Conservation (phyloP, 1,284 basidiomycete genomes). For the Apiotrichum laibachii region DNA sequence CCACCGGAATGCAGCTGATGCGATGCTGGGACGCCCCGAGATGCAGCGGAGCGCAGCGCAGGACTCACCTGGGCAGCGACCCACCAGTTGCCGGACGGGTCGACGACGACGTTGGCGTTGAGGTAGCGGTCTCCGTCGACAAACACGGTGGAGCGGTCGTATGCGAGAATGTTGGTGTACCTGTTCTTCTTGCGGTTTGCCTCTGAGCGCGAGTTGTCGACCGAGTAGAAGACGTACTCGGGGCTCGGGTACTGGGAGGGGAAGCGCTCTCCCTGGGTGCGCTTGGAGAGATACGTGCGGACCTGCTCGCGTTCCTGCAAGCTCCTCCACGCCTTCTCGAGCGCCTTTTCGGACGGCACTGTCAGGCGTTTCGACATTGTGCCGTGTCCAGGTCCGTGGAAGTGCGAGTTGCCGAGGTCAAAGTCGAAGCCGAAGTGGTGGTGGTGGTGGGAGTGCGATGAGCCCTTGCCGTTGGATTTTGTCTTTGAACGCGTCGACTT, state of each 20-base stretch:
- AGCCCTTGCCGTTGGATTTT: too few species aligned
- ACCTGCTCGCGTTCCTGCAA: conserved; percentile 11
- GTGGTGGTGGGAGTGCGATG: too few species aligned
- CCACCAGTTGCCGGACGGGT: conserved; percentile 36
- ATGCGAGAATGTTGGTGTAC: conserved; percentile 44
- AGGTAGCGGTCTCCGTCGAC: conserved; percentile 30
- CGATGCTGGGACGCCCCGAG: too few species aligned
- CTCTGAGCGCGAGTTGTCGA: conserved; percentile 20
- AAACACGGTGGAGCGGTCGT: conserved; percentile 42
- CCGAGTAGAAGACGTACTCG: conserved; percentile 30
- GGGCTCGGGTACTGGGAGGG: conserved; percentile 6
- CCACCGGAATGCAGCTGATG: too few species aligned
- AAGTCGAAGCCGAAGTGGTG: too few species aligned
- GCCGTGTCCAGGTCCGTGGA: too few species aligned
- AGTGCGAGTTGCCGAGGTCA: too few species aligned
- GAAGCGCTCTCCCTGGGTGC: background rate
- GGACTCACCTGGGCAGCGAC: conserved; percentile 44
- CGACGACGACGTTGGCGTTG: conserved; percentile 44
- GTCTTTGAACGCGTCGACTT: background rate
- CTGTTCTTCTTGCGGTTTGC: conserved; percentile 29
- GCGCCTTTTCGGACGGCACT: background rate
- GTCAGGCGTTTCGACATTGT: background rate
- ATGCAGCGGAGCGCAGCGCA: too few species aligned
- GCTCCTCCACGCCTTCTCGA: conserved; percentile 2
- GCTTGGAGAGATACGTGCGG: conserved; percentile 1